phyloP scores from a whole-genome alignment of 257 asterid species.

The Apocynum venetum region DNA sequence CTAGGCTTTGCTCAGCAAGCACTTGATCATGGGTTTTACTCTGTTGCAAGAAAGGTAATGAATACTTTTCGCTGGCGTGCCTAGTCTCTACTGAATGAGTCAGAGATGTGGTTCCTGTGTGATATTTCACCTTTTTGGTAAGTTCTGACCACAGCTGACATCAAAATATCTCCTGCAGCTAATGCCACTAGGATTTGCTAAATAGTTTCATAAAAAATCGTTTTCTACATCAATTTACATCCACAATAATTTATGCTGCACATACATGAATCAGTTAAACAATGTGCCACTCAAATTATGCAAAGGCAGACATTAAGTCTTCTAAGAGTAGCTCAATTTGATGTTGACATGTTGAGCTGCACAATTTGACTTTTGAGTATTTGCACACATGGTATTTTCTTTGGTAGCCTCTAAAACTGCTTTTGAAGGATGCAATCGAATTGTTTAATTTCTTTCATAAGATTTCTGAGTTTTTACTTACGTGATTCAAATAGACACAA shows the following conservation, averaged over 20 bases:
- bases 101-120: background rate
- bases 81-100: background rate
- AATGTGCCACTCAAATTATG: background rate
- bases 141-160: background rate
- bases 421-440: background rate
- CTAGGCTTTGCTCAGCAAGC: slow-evolving; percentile 63
- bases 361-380: background rate
- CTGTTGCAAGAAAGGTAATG: slow-evolving; percentile 64
- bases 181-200: background rate
- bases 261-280: background rate
- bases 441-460: background rate
- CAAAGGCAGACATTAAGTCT: background rate
- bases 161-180: background rate
- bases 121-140: background rate
- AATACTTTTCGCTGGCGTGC: background rate
- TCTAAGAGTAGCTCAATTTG: background rate
- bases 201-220: background rate
- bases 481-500: background rate
- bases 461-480: background rate
- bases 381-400: background rate
- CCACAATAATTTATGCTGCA: background rate
- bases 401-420: background rate
- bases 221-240: background rate
- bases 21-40: slow-evolving; percentile 54
- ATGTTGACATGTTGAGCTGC: background rate